phyloP scores from a whole-genome alignment of 2,329 filamentous ascomycete species.

The Erysiphe pulchra region DNA sequence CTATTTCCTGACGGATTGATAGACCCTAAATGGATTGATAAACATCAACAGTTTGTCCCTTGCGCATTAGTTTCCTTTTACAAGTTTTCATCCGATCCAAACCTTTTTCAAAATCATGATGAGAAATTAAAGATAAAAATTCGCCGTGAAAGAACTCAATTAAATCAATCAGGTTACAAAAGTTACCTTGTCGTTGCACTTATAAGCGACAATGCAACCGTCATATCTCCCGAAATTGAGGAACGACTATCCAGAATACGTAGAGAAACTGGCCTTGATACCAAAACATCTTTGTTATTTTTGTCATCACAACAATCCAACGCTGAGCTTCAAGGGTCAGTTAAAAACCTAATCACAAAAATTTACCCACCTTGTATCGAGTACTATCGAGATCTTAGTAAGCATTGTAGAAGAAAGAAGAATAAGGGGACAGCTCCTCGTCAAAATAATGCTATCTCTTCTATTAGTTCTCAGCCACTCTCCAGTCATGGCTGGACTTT shows the following conservation, averaged over 20 bases:
- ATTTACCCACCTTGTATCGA: conserved; percentile 56
- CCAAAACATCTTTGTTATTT: conserved; percentile 59
- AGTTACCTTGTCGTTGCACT: conserved; percentile 54
- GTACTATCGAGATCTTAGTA: conserved; percentile 85
- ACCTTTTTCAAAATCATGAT: conserved; percentile 54
- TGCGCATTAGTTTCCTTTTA: conserved; percentile 66
- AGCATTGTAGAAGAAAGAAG: conserved; percentile 72
- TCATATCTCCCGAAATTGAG: conserved; percentile 29
- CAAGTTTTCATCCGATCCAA: conserved; percentile 43
- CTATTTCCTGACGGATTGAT: conserved; percentile 81
- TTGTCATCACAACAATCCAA: conserved; percentile 47
- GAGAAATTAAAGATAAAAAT: conserved; percentile 77
- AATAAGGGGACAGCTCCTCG: conserved; percentile 53
- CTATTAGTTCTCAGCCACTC: conserved; percentile 64
- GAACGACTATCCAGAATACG: conserved; percentile 60
- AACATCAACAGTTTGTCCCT: conserved; percentile 68
- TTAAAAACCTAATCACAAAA: conserved; percentile 43
- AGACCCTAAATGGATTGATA: conserved; percentile 57
- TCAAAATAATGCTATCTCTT: conserved; percentile 60
- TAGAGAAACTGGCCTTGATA: conserved; percentile 52
- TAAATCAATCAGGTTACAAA: conserved; percentile 48
- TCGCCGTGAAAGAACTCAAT: conserved; percentile 42
- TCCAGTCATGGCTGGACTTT: conserved; percentile 75
- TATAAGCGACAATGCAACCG: conserved; percentile 27
- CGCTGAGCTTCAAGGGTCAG: conserved; percentile 47